Evolutionary conservation across 495 filamentous ascomycete species (phyloP), one percentile per base, ranked within the genome.

Genomic region (Penicillium alfredii): DNA sequence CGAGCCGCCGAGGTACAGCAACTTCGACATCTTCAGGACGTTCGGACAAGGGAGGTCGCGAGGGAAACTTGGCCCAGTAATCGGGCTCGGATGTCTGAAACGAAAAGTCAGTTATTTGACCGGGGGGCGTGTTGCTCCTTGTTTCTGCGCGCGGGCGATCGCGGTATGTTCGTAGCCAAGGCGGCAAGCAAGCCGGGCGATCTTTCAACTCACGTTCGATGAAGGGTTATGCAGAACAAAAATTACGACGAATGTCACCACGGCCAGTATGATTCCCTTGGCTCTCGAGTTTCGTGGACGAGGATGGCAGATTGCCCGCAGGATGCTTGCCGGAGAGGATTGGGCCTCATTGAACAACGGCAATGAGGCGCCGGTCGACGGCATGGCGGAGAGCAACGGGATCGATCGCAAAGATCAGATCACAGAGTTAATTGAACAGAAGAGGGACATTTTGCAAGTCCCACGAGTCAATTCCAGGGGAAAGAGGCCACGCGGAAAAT

Each of bases 11-110:
- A 17, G 51, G 37, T 20, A 53, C 44, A 35, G 58, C 36, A 32
- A 68, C 56, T 38, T 45, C 42, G 20, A 56, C 51, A 40, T 66
- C 54, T 53, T 68, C 62, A 0, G 64, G 62, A 26, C 44, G 53
- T 20, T 52, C 47, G 9, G 51, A 45, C 16, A 60, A 63, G 13
- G 58, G 54, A 35, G 52, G 55, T 30, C 46, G 55, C 10, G 62
- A 63, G 14, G 64, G 64, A 29, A 63, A 66, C 25, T 58, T 53
- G 10, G 54, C 38, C 58, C 58, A 66, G 44, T 57, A 63, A 31
- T 63, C 47, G 10, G 55, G 51, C 35, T 61, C 44, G n/a, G 47
- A 22, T 44, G 42, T 36, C 50, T 59, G 14, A 33, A 30, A 14
- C 1, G 33, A 18, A 29, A 12, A 33, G 44, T 57, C 22, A 57